Conservation (phyloP, 441 rosid genomes). For the Mallotus repandus region DNA sequence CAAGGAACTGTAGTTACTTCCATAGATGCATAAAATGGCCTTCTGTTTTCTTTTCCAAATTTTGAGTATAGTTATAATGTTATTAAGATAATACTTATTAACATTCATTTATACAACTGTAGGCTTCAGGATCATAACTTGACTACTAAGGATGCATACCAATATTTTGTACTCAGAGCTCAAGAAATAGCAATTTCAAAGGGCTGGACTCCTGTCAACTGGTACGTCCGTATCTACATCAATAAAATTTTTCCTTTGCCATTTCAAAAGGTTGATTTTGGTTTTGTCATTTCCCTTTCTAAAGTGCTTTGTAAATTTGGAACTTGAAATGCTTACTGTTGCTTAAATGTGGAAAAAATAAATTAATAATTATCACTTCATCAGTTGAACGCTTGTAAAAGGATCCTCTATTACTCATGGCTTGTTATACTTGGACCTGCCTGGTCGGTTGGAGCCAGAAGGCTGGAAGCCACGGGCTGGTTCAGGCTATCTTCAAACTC, state of each 20-base stretch:
- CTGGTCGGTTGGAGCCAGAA: background rate
- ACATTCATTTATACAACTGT: conserved; percentile 28
- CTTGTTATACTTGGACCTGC: background rate
- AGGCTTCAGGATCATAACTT: conserved; percentile 74
- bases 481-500: background rate
- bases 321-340: background rate
- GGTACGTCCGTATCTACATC: conserved; percentile 45
- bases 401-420: background rate
- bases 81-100: background rate
- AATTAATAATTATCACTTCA: background rate
- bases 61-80: background rate
- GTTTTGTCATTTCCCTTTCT: conserved; percentile 7
- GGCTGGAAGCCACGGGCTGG: background rate
- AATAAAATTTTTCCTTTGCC: background rate
- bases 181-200: conserved; percentile 87
- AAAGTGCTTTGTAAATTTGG: background rate
- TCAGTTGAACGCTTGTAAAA: background rate
- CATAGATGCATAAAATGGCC: background rate
- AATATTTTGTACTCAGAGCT: conserved; percentile 82
- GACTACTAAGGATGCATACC: conserved; percentile 74
- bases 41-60: background rate
- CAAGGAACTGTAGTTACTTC: background rate
- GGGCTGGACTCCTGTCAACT: conserved; percentile 89
- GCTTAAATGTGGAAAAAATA: background rate
- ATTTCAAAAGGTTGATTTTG: conserved; percentile 10